Evolutionary conservation across 1,284 basidiomycete genomes (phyloP).

Genomic region (Sutorius eximius): DNA sequence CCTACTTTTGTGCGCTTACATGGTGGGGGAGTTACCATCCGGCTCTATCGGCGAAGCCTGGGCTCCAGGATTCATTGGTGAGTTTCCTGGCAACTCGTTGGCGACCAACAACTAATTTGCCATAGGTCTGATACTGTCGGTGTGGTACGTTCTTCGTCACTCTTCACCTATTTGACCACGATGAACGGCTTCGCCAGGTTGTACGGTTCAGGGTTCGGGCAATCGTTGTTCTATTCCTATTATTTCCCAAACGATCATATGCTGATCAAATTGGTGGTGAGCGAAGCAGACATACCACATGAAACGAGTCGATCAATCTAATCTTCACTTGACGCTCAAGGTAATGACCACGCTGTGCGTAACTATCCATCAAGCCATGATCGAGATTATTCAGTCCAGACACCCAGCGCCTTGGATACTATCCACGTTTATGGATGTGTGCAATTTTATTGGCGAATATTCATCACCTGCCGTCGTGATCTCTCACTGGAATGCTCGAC

Average conservation of each 20-base stretch:
- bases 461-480: constrained; percentile 5
- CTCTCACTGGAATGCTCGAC: constrained; percentile 1
- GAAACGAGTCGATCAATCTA: background rate
- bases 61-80: constrained; percentile 12
- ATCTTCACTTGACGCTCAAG: background rate
- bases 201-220: constrained; percentile 9
- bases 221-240: constrained; percentile 7
- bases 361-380: background rate
- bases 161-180: background rate
- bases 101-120: background rate
- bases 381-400: background rate
- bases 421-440: constrained; percentile 4
- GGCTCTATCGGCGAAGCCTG: background rate
- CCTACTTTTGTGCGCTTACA: background rate
- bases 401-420: constrained; percentile 5
- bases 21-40: background rate
- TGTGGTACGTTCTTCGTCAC: background rate
- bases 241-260: constrained; percentile 6
- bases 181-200: background rate
- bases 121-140: background rate
- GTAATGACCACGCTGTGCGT: constrained; percentile 2
- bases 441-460: constrained; percentile 6
- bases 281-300: background rate
- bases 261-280: constrained; percentile 2
- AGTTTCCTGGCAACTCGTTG: background rate